These are phyloP conservation scores for Blechomonas ayalai DNA, from an alignment of 208 protist species.

Conservation along the genomic window DNA sequence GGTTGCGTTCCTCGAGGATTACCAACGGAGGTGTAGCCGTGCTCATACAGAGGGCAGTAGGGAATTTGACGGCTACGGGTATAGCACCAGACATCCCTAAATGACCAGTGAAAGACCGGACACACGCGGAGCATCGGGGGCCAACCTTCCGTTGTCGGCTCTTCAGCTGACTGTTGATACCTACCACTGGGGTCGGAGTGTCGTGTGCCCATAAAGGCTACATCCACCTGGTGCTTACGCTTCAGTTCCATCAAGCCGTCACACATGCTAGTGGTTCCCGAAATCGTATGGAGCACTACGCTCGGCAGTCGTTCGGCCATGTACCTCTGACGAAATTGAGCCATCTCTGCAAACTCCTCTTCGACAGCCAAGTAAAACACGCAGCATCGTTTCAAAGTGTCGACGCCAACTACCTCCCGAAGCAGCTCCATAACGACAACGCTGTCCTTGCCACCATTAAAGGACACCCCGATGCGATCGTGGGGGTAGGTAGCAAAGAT, in stretches of 20 bases:
- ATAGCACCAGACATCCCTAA: conserved; percentile 78
- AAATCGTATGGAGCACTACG: conserved; percentile 21
- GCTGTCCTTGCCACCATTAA: conserved; percentile 90
- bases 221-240: conserved; percentile 31
- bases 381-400: conserved; percentile 26
- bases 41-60: conserved; percentile 78
- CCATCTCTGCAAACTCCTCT: conserved; percentile 75
- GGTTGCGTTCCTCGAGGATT: conserved; percentile 24
- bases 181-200: conserved; percentile 56
- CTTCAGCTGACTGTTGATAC: conserved; percentile 44
- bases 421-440: conserved; percentile 83
- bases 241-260: conserved; percentile 46
- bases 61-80: conserved; percentile 45
- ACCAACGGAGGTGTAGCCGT: conserved; percentile 88
- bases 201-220: conserved; percentile 85
- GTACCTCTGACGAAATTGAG: conserved; percentile 48
- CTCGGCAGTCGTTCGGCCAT: conserved; percentile 18
- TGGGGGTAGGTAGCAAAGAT: conserved; percentile 3
- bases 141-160: conserved; percentile 74
- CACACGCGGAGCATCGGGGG: conserved; percentile 79
- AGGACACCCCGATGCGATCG: conserved; percentile 71
- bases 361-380: conserved; percentile 48
- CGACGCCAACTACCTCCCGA: conserved; percentile 23
- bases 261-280: conserved; percentile 23
- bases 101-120: conserved; percentile 81